Evolutionary conservation across 257 asterid species (phyloP), one percentile per base, ranked within the genome.

Genomic region (Haberlea rhodopensis): DNA sequence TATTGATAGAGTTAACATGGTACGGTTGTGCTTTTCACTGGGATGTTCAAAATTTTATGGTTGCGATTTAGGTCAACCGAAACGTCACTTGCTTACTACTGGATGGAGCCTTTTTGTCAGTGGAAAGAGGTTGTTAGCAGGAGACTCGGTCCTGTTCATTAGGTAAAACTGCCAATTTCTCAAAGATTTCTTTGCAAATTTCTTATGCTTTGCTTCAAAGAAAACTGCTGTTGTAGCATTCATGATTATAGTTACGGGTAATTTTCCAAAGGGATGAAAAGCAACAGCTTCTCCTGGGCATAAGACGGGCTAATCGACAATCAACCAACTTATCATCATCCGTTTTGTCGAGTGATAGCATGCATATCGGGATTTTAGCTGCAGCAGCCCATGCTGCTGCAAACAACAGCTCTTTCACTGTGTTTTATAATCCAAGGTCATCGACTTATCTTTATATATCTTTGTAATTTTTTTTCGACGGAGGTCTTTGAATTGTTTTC

Each of bases 81-180:
- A 91, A 72, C 91, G 98, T 16, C 98, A 91, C 85, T 73, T 91
- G 81, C 95, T 91, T 25, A 91, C 98, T 1, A 88, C 95, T 6
- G 98, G 98, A 23, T 91, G 98, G 98, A 91, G 96, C 81, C 95
- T 89, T 32, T 87, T 91, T 57, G 90, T 91, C 29, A 75, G 98
- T 62, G 96, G 96, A 53, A 91, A 91, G 83, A 82, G 96, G 82
- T 82, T 91, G 62, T 82, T 79, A 70, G 95, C 98, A 0, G 96
- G 98, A 25, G 98, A 87, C 62, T 85, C 96, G 0, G 98, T 91
- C 72, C 71, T 91, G 63, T 89, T 91, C 71, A 89, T 91, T 37
- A 86, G 96, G 96, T 91, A 81, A 73, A 27, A 64, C 55, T 27
- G 13, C 60, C 64, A 55, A 13, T 20, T 21, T 49, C 31, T 25